Percentiles rank a stretch among this genome's conserved stretches.
Conservation (phyloP, 2,329 filamentous ascomycete species). For the Monosporascus sp. region DNA sequence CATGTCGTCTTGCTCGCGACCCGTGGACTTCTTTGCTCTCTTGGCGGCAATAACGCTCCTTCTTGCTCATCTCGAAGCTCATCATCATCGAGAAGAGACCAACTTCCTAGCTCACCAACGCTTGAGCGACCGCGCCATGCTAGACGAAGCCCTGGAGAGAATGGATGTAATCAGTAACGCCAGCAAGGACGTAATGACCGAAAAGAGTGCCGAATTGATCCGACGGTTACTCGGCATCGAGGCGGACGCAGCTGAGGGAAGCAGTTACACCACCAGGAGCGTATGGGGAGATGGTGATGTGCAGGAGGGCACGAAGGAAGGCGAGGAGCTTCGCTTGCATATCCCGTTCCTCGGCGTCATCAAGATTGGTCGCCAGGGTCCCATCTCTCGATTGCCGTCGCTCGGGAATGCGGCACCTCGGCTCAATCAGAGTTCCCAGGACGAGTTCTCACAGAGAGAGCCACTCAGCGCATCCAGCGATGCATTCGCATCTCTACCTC, state of each 20-base stretch:
- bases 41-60: slow-evolving; percentile 32
- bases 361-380: slow-evolving; percentile 21
- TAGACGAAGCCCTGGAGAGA: slow-evolving; percentile 29
- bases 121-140: slow-evolving; percentile 31
- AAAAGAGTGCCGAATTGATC: slow-evolving; percentile 26
- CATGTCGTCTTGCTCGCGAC: slow-evolving; percentile 22
- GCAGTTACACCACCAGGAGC: slow-evolving; percentile 3
- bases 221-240: slow-evolving; percentile 28
- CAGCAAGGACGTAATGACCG: slow-evolving; percentile 27
- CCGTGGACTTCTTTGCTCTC: slow-evolving; percentile 32
- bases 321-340: no score
- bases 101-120: slow-evolving; percentile 32
- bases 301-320: no score
- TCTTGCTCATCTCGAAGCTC: slow-evolving; percentile 30
- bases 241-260: slow-evolving; percentile 19
- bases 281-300: no score
- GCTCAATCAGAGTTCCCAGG: no score
- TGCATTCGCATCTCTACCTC: no score
- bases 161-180: slow-evolving; percentile 19
- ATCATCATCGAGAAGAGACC: slow-evolving; percentile 3
- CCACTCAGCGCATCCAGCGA: no score
- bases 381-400: slow-evolving; percentile 10
- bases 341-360: slow-evolving; percentile 24
- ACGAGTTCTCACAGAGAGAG: no score
- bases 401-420: not conserved